A percentile compares a stretch with the other conserved stretches of the same genome.
Conservation (phyloP, 176 grass and related monocot genomes). For the Avena insularis region DNA sequence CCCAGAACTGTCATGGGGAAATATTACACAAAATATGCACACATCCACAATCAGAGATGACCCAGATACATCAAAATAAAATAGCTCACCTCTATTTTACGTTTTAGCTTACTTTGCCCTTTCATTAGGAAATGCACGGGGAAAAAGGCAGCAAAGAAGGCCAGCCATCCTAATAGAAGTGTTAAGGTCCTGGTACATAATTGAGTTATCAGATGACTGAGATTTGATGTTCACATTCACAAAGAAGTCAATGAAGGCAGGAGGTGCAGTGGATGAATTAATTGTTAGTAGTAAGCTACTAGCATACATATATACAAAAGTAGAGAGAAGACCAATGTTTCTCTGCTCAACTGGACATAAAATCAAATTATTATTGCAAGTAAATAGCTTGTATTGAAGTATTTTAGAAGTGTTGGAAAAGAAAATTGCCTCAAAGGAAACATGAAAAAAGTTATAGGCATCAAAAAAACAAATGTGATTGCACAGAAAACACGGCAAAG, state of each 20-base stretch:
- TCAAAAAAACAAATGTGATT: background rate
- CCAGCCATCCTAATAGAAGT: constrained; percentile 79
- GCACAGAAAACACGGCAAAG: background rate
- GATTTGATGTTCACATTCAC: background rate
- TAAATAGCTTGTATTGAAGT: background rate
- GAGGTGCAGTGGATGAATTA: background rate
- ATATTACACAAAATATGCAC: background rate
- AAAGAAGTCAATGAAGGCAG: constrained; percentile 17
- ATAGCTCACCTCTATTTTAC: constrained; percentile 85
- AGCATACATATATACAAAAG: background rate
- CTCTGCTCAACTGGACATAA: background rate
- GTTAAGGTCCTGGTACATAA: constrained; percentile 65
- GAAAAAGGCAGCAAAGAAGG: constrained; percentile 86
- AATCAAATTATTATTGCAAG: constrained; percentile 8
- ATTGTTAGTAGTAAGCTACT: constrained; percentile 5
- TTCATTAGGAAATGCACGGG: constrained; percentile 88
- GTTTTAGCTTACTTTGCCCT: constrained; percentile 71
- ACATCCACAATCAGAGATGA: background rate
- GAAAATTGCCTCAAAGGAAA: background rate
- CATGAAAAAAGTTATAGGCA: background rate
- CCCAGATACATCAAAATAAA: background rate
- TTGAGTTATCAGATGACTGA: constrained; percentile 43
- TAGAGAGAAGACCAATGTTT: background rate
- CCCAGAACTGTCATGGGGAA: background rate
- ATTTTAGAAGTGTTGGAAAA: background rate